Conservation (phyloP, 148 eudicot genomes). For the Arctostaphylos glauca region DNA sequence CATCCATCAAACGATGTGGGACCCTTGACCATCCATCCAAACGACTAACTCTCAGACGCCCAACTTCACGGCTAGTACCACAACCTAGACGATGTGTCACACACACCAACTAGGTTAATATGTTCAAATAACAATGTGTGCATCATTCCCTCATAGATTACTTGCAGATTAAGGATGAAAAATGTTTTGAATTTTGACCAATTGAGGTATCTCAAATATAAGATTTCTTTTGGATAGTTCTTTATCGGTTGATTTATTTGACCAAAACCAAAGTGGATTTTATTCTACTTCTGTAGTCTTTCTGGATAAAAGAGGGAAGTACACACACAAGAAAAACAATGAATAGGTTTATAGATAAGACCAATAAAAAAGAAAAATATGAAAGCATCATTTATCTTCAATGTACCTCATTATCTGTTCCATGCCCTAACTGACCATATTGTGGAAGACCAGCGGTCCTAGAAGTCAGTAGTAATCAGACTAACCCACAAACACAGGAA, state of each 20-base stretch:
- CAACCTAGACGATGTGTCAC: too few relatives aligned
- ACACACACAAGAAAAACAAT: not conserved
- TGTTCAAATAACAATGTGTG: too few relatives aligned
- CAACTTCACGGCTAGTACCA: too few relatives aligned
- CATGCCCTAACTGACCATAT: constrained; percentile 98
- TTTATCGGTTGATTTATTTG: not conserved
- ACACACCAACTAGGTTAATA: too few relatives aligned
- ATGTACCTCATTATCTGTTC: constrained; percentile 88
- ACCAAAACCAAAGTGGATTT: not conserved
- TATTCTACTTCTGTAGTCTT: not conserved
- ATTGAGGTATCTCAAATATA: not conserved
- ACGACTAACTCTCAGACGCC: too few relatives aligned
- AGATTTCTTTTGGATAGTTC: not conserved
- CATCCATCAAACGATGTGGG: too few relatives aligned
- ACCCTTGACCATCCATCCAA: too few relatives aligned
- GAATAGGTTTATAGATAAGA: not conserved
- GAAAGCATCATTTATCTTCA: not conserved
- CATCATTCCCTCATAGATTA: too few relatives aligned
- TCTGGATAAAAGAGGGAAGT: not conserved
- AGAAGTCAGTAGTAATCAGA: constrained; percentile 7
- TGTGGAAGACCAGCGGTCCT: constrained; percentile 99
- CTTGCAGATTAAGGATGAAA: not conserved
- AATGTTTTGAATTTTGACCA: not conserved
- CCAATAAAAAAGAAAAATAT: not conserved
- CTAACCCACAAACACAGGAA: not conserved